These are phyloP conservation scores for Fusarium succisae DNA, from an alignment of 2,329 filamentous ascomycete genomes.

Conservation along the genomic window DNA sequence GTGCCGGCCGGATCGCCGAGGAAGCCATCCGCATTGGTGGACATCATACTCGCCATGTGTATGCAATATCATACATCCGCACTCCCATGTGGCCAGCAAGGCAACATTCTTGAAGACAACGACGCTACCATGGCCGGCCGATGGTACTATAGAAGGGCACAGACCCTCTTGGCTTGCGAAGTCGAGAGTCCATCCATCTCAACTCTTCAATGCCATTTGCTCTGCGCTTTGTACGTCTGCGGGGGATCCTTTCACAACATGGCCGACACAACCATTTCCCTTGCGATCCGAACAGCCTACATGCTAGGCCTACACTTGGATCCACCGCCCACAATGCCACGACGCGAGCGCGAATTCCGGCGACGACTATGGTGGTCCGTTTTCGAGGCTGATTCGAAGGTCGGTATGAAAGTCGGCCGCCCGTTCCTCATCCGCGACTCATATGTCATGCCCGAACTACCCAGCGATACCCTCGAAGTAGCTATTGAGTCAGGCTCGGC, in stretches of 20 bases:
- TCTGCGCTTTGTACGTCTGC: not conserved
- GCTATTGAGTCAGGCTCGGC: slow-evolving; percentile 10
- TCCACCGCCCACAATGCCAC: not conserved
- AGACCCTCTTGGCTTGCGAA: slow-evolving; percentile 6
- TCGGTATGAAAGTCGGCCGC: slow-evolving; percentile 6
- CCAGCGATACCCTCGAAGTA: not conserved
- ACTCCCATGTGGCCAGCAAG: not conserved
- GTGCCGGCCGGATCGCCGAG: not conserved
- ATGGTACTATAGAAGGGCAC: slow-evolving; percentile 16
- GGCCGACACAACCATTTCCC: slow-evolving; percentile 1
- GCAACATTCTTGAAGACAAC: slow-evolving; percentile 1
- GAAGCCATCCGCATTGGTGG: not conserved
- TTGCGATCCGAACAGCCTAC: slow-evolving; percentile 13
- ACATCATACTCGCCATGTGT: slow-evolving; percentile 18
- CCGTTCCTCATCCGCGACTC: slow-evolving; percentile 5
- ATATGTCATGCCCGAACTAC: not conserved
- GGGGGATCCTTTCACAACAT: slow-evolving; percentile 15
- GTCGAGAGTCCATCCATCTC: slow-evolving; percentile 8
- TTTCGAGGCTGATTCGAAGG: slow-evolving; percentile 1
- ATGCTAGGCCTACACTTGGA: slow-evolving; percentile 7
- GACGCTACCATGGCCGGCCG: slow-evolving; percentile 8
- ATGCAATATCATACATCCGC: slow-evolving; percentile 10
- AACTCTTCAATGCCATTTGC: slow-evolving; percentile 2
- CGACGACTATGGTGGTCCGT: slow-evolving; percentile 16
- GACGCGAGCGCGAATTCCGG: not conserved